These are phyloP conservation scores for Allomyces macrogynus DNA, from an alignment of 192 early-diverging fungal species.

Conservation along the genomic window DNA sequence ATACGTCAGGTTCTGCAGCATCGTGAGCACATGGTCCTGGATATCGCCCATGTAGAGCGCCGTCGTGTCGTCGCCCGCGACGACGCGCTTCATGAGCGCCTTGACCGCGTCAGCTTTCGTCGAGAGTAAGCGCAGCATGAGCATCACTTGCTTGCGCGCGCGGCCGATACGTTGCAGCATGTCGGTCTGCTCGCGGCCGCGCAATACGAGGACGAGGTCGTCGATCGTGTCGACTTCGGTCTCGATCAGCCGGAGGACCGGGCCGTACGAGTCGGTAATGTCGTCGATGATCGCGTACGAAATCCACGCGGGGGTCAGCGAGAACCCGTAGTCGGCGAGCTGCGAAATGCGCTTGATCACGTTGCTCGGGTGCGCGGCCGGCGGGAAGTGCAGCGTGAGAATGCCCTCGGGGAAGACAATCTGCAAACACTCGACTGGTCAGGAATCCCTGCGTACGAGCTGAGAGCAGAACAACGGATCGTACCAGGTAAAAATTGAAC, in stretches of 20 bases:
- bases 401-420: conserved; percentile 16
- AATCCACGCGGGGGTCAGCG: conserved; percentile 40
- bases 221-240: conserved; percentile 57
- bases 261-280: conserved; percentile 53
- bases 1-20: conserved; percentile 42
- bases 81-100: conserved; percentile 38
- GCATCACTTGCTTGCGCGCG: conserved; percentile 49
- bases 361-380: conserved; percentile 35
- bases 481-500: conserved; percentile 10
- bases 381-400: conserved; percentile 21
- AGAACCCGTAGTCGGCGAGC: conserved; percentile 31
- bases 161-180: conserved; percentile 56
- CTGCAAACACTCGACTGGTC: conserved; percentile 1
- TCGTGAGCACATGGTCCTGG: conserved; percentile 36
- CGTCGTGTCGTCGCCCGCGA: conserved; percentile 17
- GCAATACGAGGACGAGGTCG: conserved; percentile 45
- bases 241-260: conserved; percentile 40
- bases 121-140: conserved; percentile 36
- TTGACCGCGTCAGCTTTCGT: conserved; percentile 52
- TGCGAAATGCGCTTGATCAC: conserved; percentile 53
- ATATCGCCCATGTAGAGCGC: conserved; percentile 37
- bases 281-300: conserved; percentile 56
- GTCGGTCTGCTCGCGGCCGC: conserved; percentile 26
- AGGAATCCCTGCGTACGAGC: conserved; percentile 26
- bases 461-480: conserved; percentile 9